Conservation (phyloP, 192 early-diverging fungal genomes). For the Tieghemiomyces parasiticus region DNA sequence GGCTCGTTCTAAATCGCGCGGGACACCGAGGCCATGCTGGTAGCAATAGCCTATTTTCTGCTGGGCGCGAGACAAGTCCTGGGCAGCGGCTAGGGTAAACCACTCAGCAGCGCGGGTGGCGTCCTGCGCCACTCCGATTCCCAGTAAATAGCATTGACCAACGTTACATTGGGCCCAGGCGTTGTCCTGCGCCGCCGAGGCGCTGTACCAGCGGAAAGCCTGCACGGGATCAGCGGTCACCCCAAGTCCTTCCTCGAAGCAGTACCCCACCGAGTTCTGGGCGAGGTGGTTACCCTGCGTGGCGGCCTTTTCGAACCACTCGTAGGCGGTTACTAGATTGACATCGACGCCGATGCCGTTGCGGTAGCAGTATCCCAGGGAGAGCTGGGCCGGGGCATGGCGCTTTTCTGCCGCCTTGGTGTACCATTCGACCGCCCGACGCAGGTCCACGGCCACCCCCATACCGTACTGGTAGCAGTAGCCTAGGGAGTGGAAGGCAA, state of each 20-base stretch:
- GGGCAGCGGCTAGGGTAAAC: conserved; percentile 30
- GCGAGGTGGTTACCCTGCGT: conserved; percentile 54
- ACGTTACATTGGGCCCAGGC: conserved; percentile 76
- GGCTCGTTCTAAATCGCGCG: conserved; percentile 29
- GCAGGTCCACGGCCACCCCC: conserved; percentile 47
- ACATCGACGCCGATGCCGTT: conserved; percentile 38
- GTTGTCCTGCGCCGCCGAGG: conserved; percentile 53
- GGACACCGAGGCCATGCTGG: conserved; percentile 42
- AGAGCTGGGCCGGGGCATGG: conserved; percentile 37
- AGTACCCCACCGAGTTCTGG: conserved; percentile 66
- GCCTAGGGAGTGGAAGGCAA: conserved; percentile 36
- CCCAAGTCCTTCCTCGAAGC: conserved; percentile 71
- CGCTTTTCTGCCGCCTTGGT: conserved; percentile 34
- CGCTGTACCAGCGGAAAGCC: conserved; percentile 48
- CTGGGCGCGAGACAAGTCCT: conserved; percentile 37
- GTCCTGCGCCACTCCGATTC: conserved; percentile 41
- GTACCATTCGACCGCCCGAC: conserved; percentile 47
- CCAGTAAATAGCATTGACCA: conserved; percentile 62
- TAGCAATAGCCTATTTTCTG: conserved; percentile 73
- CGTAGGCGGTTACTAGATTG: conserved; percentile 30
- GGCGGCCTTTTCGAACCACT: conserved; percentile 52
- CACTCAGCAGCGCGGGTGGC: conserved; percentile 38
- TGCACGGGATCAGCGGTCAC: conserved; percentile 33
- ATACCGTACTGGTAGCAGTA: conserved; percentile 68
- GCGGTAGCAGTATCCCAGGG: conserved; percentile 41